Evolutionary conservation across 2,329 filamentous ascomycete species (phyloP).

Genomic region (Sporothrix luriei): DNA sequence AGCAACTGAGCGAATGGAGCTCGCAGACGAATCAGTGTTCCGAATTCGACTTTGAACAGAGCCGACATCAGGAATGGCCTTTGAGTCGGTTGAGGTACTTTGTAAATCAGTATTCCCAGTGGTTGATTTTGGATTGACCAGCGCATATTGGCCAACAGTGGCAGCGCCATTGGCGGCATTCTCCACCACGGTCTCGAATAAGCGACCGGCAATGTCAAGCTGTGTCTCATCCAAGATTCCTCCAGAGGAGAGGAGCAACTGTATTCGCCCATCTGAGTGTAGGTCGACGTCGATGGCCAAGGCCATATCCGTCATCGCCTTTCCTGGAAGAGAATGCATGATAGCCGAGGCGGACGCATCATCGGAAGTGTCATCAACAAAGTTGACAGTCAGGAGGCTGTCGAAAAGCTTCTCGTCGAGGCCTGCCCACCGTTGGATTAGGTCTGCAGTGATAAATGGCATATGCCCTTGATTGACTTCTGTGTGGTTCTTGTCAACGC

Average conservation of each 20-base stretch:
- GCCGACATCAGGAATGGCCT: neutral
- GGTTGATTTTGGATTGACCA: neutral
- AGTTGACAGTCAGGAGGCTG: slow-evolving; percentile 37
- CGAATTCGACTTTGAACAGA: neutral
- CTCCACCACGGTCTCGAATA: slow-evolving; percentile 35
- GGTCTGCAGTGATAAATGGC: slow-evolving; percentile 37
- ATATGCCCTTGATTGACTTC: slow-evolving; percentile 35
- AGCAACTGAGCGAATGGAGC: neutral
- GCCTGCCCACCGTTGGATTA: slow-evolving; percentile 37
- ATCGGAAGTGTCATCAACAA: neutral
- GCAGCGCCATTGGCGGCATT: slow-evolving; percentile 22
- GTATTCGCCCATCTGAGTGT: slow-evolving; percentile 34
- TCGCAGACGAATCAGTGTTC: neutral
- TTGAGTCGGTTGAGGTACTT: neutral
- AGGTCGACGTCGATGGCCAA: slow-evolving; percentile 38
- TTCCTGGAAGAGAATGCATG: slow-evolving; percentile 33
- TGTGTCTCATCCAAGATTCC: slow-evolving; percentile 24
- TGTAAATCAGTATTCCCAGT: neutral
- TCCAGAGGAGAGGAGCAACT: slow-evolving; percentile 21
- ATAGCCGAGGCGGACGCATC: neutral
- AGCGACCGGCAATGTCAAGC: slow-evolving; percentile 19
- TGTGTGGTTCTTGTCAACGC: slow-evolving; percentile 33
- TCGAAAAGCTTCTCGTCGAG: slow-evolving; percentile 38
- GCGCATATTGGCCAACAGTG: slow-evolving; percentile 32
- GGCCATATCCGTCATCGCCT: slow-evolving; percentile 35